Evolutionary conservation across 257 asterid genomes (phyloP), one percentile per base, ranked within the genome.

Genomic region (Sherardia arvensis): DNA sequence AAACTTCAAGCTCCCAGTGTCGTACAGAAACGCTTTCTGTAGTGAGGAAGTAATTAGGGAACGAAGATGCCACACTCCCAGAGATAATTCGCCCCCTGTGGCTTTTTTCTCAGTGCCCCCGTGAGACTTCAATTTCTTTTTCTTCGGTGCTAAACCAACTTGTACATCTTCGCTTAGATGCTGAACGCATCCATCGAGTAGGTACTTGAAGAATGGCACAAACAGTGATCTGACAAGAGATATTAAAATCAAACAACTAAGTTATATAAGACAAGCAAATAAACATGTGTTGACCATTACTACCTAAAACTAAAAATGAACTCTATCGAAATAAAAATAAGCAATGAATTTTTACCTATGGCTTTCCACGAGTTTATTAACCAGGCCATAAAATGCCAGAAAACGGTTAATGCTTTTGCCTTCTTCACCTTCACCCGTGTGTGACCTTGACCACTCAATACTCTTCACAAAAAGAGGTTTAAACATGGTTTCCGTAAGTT

Each of bases 371-470:
- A 87, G 87, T 72, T 72, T 85, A 77, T 83, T 87, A 57, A 93
- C 94, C 80, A 93, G 74, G 65, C 79, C 78, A 73, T 72, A 93
- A 88, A 89, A 89, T 54, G 99, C 79, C 77, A 93, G 84, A 38
- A 81, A 78, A 64, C 99, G 87, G 65, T 73, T 74, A 64, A 69
- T 64, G 64, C 71, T 74, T 67, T 78, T 79, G 66, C 70, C 79
- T 36, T 73, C 69, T 27, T 30, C 36, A 66, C 65, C 73, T 66
- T 74, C 83, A 69, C 80, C 91, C 36, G 54, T 67, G 67, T 70
- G 68, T n/a, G 85, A 72, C 54, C 79, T 86, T 58, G 94, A 85
- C 99, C 99, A 89, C 67, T 93, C 99, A 70, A 93, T 79, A 62
- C 94, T 87, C 86, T 82, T 84, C 72, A 83, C 71, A 63, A 93